Conservation (phyloP, 176 grass and related monocot species). For the Thalia dealbata region DNA sequence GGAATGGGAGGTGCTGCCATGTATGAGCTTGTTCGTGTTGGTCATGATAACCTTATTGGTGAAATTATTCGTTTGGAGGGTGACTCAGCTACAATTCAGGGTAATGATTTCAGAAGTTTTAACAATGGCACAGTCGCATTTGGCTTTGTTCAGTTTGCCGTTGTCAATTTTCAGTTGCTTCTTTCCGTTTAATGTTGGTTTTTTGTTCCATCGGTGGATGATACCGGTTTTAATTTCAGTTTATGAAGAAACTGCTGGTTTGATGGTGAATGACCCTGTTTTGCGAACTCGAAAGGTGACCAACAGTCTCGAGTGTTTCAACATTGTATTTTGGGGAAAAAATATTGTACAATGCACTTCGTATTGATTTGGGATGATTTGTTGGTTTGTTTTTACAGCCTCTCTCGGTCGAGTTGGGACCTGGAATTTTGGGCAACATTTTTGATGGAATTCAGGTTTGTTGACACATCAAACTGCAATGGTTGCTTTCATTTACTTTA, state of each 20-base stretch:
- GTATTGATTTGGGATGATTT: neutral
- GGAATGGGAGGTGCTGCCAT: slow-evolving; percentile 85
- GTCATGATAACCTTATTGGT: slow-evolving; percentile 72
- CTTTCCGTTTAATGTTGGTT: neutral
- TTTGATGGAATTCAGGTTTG: slow-evolving; percentile 91
- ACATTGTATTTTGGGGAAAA: neutral
- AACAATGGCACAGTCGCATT: no score
- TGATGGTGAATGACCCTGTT: slow-evolving; percentile 76
- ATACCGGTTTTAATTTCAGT: slow-evolving; percentile 32
- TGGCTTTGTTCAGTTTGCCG: neutral
- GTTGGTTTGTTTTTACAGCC: slow-evolving; percentile 33
- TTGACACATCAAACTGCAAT: neutral
- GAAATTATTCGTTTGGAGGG: slow-evolving; percentile 93
- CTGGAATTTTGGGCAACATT: slow-evolving; percentile 86
- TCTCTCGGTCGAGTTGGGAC: slow-evolving; percentile 72
- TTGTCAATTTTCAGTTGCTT: neutral
- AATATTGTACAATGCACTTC: neutral
- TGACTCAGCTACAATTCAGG: slow-evolving; percentile 78
- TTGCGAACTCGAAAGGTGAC: slow-evolving; percentile 60
- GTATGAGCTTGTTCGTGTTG: slow-evolving; percentile 80
- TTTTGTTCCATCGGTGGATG: neutral
- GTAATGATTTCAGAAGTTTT: slow-evolving; percentile 13
- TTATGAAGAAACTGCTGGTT: slow-evolving; percentile 83
- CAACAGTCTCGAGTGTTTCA: neutral
- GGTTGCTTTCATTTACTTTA: neutral